Evolutionary conservation across 1,284 basidiomycete species (phyloP).

Genomic region (Bjerkandera adusta): DNA sequence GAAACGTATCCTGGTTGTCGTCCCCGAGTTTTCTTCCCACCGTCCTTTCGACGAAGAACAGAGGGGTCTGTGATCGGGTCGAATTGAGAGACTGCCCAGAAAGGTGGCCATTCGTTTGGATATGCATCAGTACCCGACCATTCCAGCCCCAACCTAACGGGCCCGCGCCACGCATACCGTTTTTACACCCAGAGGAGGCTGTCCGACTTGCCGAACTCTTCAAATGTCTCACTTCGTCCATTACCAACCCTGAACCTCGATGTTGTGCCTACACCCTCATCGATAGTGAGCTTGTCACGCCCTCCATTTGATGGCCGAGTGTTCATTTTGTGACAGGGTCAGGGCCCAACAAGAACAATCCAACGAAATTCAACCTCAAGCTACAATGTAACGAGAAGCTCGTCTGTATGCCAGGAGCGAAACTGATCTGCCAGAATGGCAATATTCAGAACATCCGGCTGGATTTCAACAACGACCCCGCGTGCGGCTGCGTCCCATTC

Average conservation of each 20-base stretch:
- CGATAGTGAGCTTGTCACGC: too few species aligned
- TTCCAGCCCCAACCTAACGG: neutral
- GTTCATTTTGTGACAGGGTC: too few species aligned
- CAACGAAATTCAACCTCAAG: neutral
- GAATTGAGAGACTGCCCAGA: neutral
- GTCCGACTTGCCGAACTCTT: neutral
- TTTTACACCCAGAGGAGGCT: neutral
- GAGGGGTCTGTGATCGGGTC: neutral
- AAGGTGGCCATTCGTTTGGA: constrained; percentile 1
- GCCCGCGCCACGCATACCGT: neutral
- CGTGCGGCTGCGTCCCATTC: neutral
- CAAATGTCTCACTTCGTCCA: neutral
- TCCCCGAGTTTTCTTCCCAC: neutral
- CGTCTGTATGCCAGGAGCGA: neutral
- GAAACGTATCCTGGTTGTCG: constrained; percentile 3
- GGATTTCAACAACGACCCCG: neutral
- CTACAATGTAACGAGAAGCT: neutral
- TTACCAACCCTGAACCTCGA: too few species aligned
- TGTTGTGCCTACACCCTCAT: too few species aligned
- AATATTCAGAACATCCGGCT: neutral
- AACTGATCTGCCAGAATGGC: neutral
- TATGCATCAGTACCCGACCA: neutral
- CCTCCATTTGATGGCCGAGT: too few species aligned
- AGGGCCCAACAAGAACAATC: neutral
- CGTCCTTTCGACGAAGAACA: neutral